phyloP scores from a whole-genome alignment of 257 asterid genomes.

The Ophiorrhiza pumila region DNA sequence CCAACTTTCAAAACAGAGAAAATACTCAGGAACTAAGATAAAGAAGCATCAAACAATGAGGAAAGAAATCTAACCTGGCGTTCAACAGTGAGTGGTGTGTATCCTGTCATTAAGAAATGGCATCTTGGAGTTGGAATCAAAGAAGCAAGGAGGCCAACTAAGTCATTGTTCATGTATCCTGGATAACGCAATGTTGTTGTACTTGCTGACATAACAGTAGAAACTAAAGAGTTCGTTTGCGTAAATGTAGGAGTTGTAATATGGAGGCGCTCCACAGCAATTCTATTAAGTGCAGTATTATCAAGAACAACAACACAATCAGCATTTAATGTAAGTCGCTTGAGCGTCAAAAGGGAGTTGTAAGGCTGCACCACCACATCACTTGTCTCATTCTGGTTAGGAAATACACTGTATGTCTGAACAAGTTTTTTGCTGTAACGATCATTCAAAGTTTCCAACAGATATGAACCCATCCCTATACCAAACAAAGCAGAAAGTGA shows the following conservation, averaged over 20 bases:
- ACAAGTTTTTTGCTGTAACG: constrained; percentile 98
- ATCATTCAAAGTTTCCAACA: constrained; percentile 92
- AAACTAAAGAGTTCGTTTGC: constrained; percentile 92
- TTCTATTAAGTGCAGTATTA: constrained; percentile 92
- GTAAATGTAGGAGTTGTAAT: constrained; percentile 89
- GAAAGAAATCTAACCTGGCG: constrained; percentile 69
- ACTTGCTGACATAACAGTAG: constrained; percentile 99
- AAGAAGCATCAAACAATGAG: background rate
- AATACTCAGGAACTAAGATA: background rate
- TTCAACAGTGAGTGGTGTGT: constrained; percentile 97
- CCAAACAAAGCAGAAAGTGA: constrained; percentile 13
- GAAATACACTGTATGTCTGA: constrained; percentile 98
- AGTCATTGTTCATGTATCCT: constrained; percentile 98
- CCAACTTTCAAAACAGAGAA: background rate
- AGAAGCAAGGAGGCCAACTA: constrained; percentile 99
- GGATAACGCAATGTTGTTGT: constrained; percentile 97
- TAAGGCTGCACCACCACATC: constrained; percentile 99
- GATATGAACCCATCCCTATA: constrained; percentile 97
- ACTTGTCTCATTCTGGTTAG: constrained; percentile 96
- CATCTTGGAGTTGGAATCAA: constrained; percentile 99
- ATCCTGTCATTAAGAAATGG: constrained; percentile 97
- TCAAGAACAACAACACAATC: constrained; percentile 99
- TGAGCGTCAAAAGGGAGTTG: constrained; percentile 92
- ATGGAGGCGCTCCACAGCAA: constrained; percentile 96
- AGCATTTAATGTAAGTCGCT: constrained; percentile 89